Conservation (phyloP, 106 monocot species). For the Allium sativum region DNA sequence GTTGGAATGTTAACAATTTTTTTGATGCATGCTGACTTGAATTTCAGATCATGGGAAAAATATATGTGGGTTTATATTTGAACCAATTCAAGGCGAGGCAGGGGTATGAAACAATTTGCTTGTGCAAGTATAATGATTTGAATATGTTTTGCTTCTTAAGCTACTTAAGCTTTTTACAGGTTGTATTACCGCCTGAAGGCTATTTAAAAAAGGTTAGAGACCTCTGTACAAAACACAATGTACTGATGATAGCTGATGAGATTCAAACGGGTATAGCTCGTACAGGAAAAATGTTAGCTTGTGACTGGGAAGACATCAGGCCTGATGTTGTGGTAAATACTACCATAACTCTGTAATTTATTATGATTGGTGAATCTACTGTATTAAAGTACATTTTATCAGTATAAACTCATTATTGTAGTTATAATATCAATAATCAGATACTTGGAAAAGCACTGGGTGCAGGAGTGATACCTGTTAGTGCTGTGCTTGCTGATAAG, state of each 20-base stretch:
- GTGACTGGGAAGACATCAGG: constrained; percentile 84
- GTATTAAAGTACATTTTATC: not conserved
- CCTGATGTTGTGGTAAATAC: constrained; percentile 86
- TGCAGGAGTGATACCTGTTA: constrained; percentile 94
- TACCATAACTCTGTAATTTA: not conserved
- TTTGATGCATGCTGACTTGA: constrained; percentile 1
- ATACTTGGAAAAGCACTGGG: constrained; percentile 97
- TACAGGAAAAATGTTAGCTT: constrained; percentile 81
- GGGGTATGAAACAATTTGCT: constrained; percentile 43
- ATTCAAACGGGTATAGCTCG: constrained; percentile 97
- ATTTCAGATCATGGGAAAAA: constrained; percentile 74
- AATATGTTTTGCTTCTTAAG: not conserved
- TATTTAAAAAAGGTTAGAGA: constrained; percentile 78
- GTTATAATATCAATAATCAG: constrained; percentile 13
- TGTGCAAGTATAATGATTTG: too few species aligned
- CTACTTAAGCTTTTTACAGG: constrained; percentile 22
- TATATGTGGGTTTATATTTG: constrained; percentile 91
- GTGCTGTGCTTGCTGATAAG: constrained; percentile 94
- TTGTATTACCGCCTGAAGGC: constrained; percentile 88
- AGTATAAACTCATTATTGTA: not conserved
- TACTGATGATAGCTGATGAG: constrained; percentile 97
- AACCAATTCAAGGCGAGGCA: constrained; percentile 98
- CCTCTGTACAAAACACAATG: constrained; percentile 68
- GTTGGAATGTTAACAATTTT: too few species aligned
- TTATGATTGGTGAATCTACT: too few species aligned